Evolutionary conservation across 2,329 filamentous ascomycete genomes (phyloP), one percentile per base, ranked within the genome.

Genomic region (Drechslerella coelobrocha): DNA sequence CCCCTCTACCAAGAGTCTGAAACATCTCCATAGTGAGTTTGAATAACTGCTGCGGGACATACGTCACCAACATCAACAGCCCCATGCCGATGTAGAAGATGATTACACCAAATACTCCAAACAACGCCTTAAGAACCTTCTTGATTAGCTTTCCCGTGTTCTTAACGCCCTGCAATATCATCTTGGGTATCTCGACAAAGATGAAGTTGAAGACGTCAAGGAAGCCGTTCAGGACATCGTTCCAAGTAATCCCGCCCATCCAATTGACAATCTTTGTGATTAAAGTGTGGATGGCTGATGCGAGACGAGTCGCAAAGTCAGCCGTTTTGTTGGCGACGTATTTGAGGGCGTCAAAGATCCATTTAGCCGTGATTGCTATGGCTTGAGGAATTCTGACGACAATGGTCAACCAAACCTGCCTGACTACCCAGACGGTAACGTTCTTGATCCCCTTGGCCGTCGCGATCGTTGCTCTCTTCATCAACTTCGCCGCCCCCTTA

Each of bases 251-350:
- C 24, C 80, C 79, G 19, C 74, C 75, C 65, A 81, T 75, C 73
- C 81, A 79, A 74, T 76, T 75, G 52, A 80, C 62, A 48, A 80
- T 59, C 10, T 78, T 76, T 19, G 73, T 74, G 50, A 81, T 37
- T 27, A 79, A 45, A 31, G 77, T 77, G 47, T 79, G 76, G 12
- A 81, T 63, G 31, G 81, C 37, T 2, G 60, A 77, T 52, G 72
- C 78, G 52, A 81, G 66, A 3, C 79, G 80, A 31, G 78, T 74
- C 39, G 81, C 66, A 27, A 82, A 79, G 75, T 81, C 80, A 68
- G 39, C 66, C 21, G 57, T 41, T 5, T 54, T 54, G 2, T 19
- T 41, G 23, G 52, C 45, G n/a, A 43, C 47, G 34, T 59, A 59
- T 51, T 71, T 71, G 14, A 60, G 29, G 4, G 52, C 59, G 8